These are phyloP conservation scores for Marchantia polymorpha DNA, from an alignment of 225 moss, liverwort and hornwort genomes.

Conservation along the genomic window DNA sequence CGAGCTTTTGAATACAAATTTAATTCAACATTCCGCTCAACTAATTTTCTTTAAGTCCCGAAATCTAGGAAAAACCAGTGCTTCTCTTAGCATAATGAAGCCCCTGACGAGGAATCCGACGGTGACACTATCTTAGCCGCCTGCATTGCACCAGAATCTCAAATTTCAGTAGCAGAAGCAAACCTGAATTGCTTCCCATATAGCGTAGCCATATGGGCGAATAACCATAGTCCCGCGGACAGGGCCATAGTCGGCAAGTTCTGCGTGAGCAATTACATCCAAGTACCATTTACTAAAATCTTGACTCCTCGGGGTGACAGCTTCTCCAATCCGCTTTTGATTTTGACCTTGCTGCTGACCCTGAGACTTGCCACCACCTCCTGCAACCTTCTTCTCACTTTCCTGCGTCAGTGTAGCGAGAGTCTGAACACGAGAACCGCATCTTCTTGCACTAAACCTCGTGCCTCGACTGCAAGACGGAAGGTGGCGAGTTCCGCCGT, in stretches of 20 bases:
- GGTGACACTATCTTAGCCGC: too few species aligned
- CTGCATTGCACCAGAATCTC: not conserved
- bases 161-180: not conserved
- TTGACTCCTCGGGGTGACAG: slow-evolving; percentile 74
- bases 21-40: not conserved
- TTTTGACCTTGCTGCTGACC: slow-evolving; percentile 22
- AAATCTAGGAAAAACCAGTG: too few species aligned
- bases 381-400: slow-evolving; percentile 24
- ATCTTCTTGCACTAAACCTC: slow-evolving; percentile 4
- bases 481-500: slow-evolving; percentile 8
- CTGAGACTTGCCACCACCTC: slow-evolving; percentile 10
- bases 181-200: slow-evolving; percentile 92
- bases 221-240: slow-evolving; percentile 98
- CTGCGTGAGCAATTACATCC: slow-evolving; percentile 85
- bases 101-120: too few species aligned
- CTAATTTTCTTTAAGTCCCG: too few species aligned
- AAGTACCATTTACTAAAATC: slow-evolving; percentile 95
- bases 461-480: not conserved
- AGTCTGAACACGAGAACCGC: not conserved
- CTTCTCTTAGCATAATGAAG: too few species aligned
- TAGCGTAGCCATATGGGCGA: slow-evolving; percentile 90
- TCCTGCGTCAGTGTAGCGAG: slow-evolving; percentile 31
- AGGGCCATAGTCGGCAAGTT: slow-evolving; percentile 97
- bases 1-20: not conserved
- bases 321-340: slow-evolving; percentile 34